Conservation (phyloP, 768 basidiomycete genomes). For the Russula sp. region DNA sequence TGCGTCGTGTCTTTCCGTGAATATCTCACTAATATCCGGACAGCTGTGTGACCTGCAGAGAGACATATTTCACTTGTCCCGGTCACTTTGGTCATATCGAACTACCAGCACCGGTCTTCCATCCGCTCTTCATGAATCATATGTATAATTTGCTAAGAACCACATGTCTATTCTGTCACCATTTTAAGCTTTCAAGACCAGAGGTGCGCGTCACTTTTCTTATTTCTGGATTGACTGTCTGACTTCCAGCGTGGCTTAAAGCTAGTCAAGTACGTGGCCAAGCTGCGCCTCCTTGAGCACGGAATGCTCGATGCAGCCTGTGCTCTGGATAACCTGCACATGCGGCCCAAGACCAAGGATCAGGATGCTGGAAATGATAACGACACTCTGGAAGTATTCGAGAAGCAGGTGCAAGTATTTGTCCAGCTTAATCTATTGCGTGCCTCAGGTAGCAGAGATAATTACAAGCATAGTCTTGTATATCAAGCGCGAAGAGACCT, state of each 20-base stretch:
- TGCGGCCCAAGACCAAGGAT: slow-evolving; percentile 40
- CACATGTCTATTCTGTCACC: slow-evolving; percentile 92
- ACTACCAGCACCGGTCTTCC: slow-evolving; percentile 90
- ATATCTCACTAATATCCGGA: slow-evolving; percentile 23
- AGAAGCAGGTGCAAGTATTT: slow-evolving; percentile 60
- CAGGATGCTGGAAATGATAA: slow-evolving; percentile 42
- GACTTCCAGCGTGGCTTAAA: slow-evolving; percentile 40
- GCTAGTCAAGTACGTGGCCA: slow-evolving; percentile 77
- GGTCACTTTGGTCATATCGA: slow-evolving; percentile 99
- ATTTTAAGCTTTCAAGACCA: slow-evolving; percentile 76
- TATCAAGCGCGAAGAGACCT: slow-evolving; percentile 83
- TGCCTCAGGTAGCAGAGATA: slow-evolving; percentile 61
- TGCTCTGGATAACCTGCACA: slow-evolving; percentile 64
- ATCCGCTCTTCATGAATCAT: slow-evolving; percentile 92
- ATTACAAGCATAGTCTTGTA: slow-evolving; percentile 85
- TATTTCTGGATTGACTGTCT: slow-evolving; percentile 6
- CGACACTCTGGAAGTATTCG: slow-evolving; percentile 55
- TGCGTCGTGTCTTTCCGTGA: slow-evolving; percentile 8
- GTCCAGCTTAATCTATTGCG: slow-evolving; percentile 50
- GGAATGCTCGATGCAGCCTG: slow-evolving; percentile 84
- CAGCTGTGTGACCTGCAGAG: slow-evolving; percentile 91
- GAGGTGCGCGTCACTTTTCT: slow-evolving; percentile 48
- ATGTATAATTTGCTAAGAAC: slow-evolving; percentile 84
- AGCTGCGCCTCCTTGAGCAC: slow-evolving; percentile 82
- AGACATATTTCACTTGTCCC: slow-evolving; percentile 92